These are phyloP conservation scores for Purpureocillium takamizusanense DNA, from an alignment of 2,329 filamentous ascomycete genomes.

Conservation along the genomic window DNA sequence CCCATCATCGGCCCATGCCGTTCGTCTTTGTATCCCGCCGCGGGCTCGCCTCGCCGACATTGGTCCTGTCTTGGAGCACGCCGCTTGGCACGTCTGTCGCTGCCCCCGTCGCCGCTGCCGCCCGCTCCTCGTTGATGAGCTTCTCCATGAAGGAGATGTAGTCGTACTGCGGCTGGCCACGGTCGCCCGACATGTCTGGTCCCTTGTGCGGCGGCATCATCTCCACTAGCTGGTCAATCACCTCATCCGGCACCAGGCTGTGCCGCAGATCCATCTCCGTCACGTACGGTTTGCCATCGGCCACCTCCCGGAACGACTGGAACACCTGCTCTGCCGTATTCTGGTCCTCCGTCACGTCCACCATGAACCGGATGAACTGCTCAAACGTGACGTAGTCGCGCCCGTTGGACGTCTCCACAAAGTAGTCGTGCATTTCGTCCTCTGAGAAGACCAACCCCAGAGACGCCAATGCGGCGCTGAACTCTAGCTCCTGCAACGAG, in stretches of 20 bases:
- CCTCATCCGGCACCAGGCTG: constrained; percentile 89
- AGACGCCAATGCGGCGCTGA: constrained; percentile 90
- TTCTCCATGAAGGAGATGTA: constrained; percentile 97
- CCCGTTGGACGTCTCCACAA: constrained; percentile 74
- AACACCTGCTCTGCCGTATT: constrained; percentile 98
- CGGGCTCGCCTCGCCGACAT: constrained; percentile 21
- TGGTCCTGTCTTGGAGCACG: constrained; percentile 25
- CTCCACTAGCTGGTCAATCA: constrained; percentile 84
- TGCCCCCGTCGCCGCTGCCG: constrained; percentile 17
- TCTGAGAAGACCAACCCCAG: constrained; percentile 94
- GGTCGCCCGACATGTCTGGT: constrained; percentile 77
- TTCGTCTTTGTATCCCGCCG: constrained; percentile 24
- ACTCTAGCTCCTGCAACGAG: constrained; percentile 84
- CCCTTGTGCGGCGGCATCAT: constrained; percentile 81
- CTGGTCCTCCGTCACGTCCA: constrained; percentile 96
- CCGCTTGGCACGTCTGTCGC: constrained; percentile 16
- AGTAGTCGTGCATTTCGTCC: constrained; percentile 95
- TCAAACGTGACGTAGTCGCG: constrained; percentile 84
- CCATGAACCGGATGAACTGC: constrained; percentile 99
- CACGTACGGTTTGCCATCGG: constrained; percentile 97
- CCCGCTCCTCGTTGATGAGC: constrained; percentile 45
- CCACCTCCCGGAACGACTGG: constrained; percentile 94
- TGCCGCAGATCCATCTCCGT: constrained; percentile 95
- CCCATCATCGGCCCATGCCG: constrained; percentile 15
- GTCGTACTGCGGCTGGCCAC: constrained; percentile 81